Percentiles rank a stretch among this genome's conserved stretches.
Evolutionary conservation across 768 basidiomycete genomes (phyloP).

Genomic region (Xerocomellus amylosporus): DNA sequence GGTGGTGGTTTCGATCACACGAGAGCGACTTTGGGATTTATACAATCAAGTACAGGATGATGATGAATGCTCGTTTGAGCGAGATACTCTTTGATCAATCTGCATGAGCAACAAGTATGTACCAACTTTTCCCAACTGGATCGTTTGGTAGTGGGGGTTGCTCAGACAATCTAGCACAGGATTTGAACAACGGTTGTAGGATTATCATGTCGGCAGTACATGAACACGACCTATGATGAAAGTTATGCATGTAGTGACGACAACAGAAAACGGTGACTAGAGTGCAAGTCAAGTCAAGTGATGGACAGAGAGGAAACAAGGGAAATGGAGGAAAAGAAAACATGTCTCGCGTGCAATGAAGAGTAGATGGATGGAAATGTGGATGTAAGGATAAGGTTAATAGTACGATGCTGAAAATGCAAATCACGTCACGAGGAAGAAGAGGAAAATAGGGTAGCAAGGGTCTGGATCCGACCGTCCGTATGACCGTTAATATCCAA

Average conservation of each 20-base stretch:
- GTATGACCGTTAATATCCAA: conserved; percentile 10
- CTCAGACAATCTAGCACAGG: not conserved
- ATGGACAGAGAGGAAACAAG: not conserved
- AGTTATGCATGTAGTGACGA: conserved; percentile 9
- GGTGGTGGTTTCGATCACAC: too few relatives aligned
- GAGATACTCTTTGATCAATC: too few relatives aligned
- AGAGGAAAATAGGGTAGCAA: not conserved
- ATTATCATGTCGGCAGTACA: conserved; percentile 11
- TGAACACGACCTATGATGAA: conserved; percentile 1
- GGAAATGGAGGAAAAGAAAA: not conserved
- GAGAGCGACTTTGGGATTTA: too few relatives aligned
- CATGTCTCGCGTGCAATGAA: not conserved
- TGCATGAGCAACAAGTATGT: too few relatives aligned
- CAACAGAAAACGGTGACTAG: conserved; percentile 4
- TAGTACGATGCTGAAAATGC: conserved; percentile 19
- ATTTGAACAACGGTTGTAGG: not conserved
- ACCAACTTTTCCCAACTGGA: not conserved
- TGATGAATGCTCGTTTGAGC: too few relatives aligned
- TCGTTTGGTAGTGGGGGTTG: not conserved
- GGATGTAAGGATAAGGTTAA: conserved; percentile 15
- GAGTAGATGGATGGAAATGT: not conserved
- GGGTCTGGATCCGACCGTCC: conserved; percentile 12
- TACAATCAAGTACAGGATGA: too few relatives aligned
- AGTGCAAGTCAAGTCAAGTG: not conserved
- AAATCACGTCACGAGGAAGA: not conserved